Evolutionary conservation across 768 basidiomycete genomes (phyloP).

Genomic region (Galerina marginata): DNA sequence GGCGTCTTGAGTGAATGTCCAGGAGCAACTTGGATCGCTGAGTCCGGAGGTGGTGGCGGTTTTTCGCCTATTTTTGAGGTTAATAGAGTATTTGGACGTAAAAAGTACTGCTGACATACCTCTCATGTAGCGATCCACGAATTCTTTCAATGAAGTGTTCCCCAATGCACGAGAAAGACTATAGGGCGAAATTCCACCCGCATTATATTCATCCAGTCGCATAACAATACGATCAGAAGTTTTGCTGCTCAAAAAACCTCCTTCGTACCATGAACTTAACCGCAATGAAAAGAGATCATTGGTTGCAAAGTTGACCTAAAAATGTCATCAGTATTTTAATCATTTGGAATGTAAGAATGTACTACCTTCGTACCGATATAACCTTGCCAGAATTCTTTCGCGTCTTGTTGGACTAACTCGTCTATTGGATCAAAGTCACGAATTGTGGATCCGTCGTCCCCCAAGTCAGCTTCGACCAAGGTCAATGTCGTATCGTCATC

Average conservation of each 20-base stretch:
- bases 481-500: neutral
- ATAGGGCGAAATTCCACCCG: constrained; percentile 28
- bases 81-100: neutral
- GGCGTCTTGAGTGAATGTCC: constrained; percentile 11
- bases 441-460: neutral
- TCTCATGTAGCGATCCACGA: constrained; percentile 9
- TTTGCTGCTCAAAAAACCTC: neutral
- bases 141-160: constrained; percentile 11
- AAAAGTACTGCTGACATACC: neutral
- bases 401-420: constrained; percentile 15
- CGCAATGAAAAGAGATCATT: neutral
- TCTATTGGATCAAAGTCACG: neutral
- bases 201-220: constrained; percentile 14
- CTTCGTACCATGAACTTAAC: constrained; percentile 5
- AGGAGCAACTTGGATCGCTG: neutral
- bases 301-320: constrained; percentile 3
- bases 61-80: neutral
- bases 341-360: neutral
- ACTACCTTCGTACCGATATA: constrained; percentile 30
- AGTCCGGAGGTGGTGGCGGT: neutral
- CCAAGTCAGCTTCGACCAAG: neutral
- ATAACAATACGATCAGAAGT: constrained; percentile 9
- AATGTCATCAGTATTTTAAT: neutral
- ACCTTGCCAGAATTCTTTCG: constrained; percentile 27
- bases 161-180: constrained; percentile 24